Conservation (phyloP, 768 basidiomycete genomes). For the Pleurotus citrinopileatus region DNA sequence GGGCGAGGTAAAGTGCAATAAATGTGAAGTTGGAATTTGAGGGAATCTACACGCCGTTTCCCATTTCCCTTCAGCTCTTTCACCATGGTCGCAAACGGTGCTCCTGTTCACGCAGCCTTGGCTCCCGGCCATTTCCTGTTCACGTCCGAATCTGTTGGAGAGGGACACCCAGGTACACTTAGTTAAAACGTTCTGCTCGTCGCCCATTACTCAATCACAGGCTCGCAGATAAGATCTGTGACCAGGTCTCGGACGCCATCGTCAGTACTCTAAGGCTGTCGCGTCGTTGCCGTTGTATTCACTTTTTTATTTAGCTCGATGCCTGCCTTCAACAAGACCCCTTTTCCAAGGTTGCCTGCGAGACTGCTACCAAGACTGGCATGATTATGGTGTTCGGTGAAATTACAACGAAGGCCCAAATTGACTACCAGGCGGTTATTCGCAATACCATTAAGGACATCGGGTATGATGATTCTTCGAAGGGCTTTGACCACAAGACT, state of each 20-base stretch:
- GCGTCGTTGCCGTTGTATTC: not conserved
- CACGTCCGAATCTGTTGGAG: slow-evolving; percentile 97
- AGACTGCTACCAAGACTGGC: slow-evolving; percentile 98
- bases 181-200: not conserved
- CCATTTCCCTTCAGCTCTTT: slow-evolving; percentile 21
- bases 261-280: slow-evolving; percentile 59
- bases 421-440: slow-evolving; percentile 97
- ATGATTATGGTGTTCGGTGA: slow-evolving; percentile 99
- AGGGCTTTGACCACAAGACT: slow-evolving; percentile 99
- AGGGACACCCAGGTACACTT: slow-evolving; percentile 92
- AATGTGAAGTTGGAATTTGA: not conserved
- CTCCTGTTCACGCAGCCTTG: slow-evolving; percentile 52
- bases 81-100: slow-evolving; percentile 68
- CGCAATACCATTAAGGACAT: slow-evolving; percentile 97
- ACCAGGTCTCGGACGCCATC: slow-evolving; percentile 99
- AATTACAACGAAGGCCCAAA: slow-evolving; percentile 90
- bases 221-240: slow-evolving; percentile 91
- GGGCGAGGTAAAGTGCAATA: slow-evolving; percentile 12
- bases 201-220: slow-evolving; percentile 11
- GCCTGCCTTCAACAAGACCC: slow-evolving; percentile 96
- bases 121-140: slow-evolving; percentile 91
- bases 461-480: slow-evolving; percentile 95
- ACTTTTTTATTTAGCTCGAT: slow-evolving; percentile 65
- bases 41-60: slow-evolving; percentile 25
- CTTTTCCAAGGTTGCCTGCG: slow-evolving; percentile 95